Conservation (phyloP, 108 stramenopile genomes). For the Skeletonema potamos region DNA sequence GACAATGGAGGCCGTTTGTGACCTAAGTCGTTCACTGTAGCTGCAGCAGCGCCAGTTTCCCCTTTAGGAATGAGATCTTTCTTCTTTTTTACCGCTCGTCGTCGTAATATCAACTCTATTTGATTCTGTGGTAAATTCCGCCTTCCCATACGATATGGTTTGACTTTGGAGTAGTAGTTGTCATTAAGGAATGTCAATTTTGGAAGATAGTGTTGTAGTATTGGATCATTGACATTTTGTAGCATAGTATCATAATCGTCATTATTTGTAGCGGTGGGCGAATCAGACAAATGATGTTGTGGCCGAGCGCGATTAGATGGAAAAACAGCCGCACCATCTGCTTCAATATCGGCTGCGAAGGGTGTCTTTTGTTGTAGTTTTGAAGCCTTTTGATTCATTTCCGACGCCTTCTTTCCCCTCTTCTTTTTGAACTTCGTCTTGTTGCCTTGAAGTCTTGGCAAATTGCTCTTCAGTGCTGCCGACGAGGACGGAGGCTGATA, state of each 20-base stretch:
- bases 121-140: conserved; percentile 40
- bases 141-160: conserved; percentile 25
- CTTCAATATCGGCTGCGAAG: neutral
- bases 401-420: neutral
- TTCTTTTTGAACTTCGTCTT: conserved; percentile 2
- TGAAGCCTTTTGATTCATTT: neutral
- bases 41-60: neutral
- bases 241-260: neutral
- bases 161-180: conserved; percentile 21
- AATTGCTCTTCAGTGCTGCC: neutral
- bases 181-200: conserved; percentile 16
- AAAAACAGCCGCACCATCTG: neutral
- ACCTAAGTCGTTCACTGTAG: neutral
- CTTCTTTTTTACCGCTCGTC: conserved; percentile 34
- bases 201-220: conserved; percentile 23
- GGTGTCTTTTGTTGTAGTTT: neutral
- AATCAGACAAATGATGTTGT: neutral
- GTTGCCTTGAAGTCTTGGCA: neutral
- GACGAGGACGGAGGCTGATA: neutral
- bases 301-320: neutral
- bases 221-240: conserved; percentile 5
- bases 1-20: neutral
- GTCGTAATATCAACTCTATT: conserved; percentile 40
- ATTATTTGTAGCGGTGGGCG: neutral
- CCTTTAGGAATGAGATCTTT: neutral